Evolutionary conservation across 352 stramenopile species (phyloP), one percentile per base, ranked within the genome.

Genomic region (Globisporangium sylvaticum): DNA sequence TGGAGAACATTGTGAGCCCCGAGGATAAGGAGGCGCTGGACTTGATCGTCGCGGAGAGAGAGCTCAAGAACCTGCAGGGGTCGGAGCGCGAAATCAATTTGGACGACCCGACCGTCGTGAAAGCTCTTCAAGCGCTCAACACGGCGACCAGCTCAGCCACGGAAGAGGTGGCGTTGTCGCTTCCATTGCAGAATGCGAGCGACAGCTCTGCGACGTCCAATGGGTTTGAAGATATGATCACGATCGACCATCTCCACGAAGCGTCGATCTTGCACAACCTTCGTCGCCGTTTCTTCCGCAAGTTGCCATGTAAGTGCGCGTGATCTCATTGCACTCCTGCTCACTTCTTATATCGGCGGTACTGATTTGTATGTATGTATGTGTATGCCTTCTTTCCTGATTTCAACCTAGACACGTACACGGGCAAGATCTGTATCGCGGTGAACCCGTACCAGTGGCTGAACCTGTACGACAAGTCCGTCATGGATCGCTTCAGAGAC

Each of bases 401-500:
- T 50, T 32, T 32, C 7, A 29, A 34, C 58, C 3, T 31, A 91
- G 83, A 96, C 62, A 94, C 88, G 44, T 95, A 95, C 63, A 95
- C 86, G 24, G 88, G 88, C 48, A 89, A 90, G 31, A 95, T 96
- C 62, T 95, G 86, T 67, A 95, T 96, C 61, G 87, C 85, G 0
- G 86, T 96, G 65, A 96, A 96, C 64, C 88, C 88, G 62, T 96
- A 96, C 66, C 82, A 92, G 64, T 95, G 87, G 87, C 72, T 95
- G 24, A 83, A 92, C 72, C 63, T 95, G 48, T 95, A 95, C 62
- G 88, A 87, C 52, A 81, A 88, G 62, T 22, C 72, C 8, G 78
- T 75, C 6, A 94, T 94, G 87, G 77, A 87, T 15, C 75, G 62
- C 24, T 95, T 94, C 64, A 89, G 81, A 56, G 83, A 95, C 61